Evolutionary conservation across 1,139 yeast genomes (phyloP).

Genomic region (Nakaseomyces sp.): DNA sequence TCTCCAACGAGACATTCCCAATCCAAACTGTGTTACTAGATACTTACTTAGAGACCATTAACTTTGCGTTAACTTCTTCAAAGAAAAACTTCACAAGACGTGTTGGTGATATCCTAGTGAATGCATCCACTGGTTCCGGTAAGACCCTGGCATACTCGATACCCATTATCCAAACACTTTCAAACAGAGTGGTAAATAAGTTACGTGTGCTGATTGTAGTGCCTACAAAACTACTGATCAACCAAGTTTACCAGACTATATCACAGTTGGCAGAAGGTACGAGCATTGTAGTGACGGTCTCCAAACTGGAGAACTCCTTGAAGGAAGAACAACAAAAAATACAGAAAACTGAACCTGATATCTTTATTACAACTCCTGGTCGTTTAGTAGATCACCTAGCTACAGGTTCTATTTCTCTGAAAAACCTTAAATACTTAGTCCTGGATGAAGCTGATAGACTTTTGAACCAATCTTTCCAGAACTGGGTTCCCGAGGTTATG

Average conservation of each 20-base stretch:
- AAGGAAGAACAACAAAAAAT: slow-evolving; percentile 55
- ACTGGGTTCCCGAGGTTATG: slow-evolving; percentile 76
- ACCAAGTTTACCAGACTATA: slow-evolving; percentile 68
- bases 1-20: slow-evolving; percentile 28
- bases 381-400: slow-evolving; percentile 81
- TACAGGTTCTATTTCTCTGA: slow-evolving; percentile 34
- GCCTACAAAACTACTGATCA: slow-evolving; percentile 83
- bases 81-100: slow-evolving; percentile 34
- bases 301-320: slow-evolving; percentile 55
- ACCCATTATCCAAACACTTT: slow-evolving; percentile 68
- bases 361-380: slow-evolving; percentile 84
- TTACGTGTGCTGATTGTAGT: slow-evolving; percentile 71
- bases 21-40: slow-evolving; percentile 28
- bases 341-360: slow-evolving; percentile 53
- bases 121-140: slow-evolving; percentile 96
- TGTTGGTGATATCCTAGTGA: slow-evolving; percentile 69
- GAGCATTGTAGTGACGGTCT: slow-evolving; percentile 47
- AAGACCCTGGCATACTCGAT: slow-evolving; percentile 84
- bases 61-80: slow-evolving; percentile 18
- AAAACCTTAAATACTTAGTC: slow-evolving; percentile 56
- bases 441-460: slow-evolving; percentile 94
- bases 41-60: slow-evolving; percentile 22
- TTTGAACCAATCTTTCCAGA: slow-evolving; percentile 83
- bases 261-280: slow-evolving; percentile 57
- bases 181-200: slow-evolving; percentile 57